Evolutionary conservation across 2,329 filamentous ascomycete genomes (phyloP), one percentile per base, ranked within the genome.

Genomic region (Geosmithia morbida): DNA sequence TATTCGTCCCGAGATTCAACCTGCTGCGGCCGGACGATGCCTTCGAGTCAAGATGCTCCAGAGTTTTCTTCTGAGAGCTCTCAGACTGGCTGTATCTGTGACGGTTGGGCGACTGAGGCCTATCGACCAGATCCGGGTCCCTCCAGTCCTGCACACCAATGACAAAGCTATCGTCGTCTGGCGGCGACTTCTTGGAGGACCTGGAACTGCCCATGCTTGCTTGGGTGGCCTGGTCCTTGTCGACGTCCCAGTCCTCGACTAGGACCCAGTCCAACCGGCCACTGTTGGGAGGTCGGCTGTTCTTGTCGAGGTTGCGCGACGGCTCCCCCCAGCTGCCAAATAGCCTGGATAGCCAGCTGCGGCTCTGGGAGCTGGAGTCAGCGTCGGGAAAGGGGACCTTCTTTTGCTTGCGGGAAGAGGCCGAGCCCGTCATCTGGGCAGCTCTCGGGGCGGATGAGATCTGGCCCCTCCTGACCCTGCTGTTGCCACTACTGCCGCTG

Each of bases 81-180:
- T 33, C 43, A 3, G 43, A 16, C 13, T 43, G 18, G 4, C 41
- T 20, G 40, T 4, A 18, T 13, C 19, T 14, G 10, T 30, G 43
- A 29, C 43, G 14, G 7, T 7, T 13, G 20, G 18, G 37, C 19
- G 17, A 22, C 20, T 20, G 41, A 11, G 18, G 41, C 41, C 14
- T 43, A 10, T 58, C 55, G 19, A 58, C 52, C 45, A 58, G 49
- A 26, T 87, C 85, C 6, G 85, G 83, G 59, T 92, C 86, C 53
- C 85, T 76, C 86, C 86, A 90, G 59, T 92, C 86, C 53, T 92
- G 84, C 13, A 88, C 79, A n/a, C 85, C 86, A 55, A 90, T 89
- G 43, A 85, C 74, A 59, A 89, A 90, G 48, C 74, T 77, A 59
- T 87, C 68, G 62, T 49, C 37, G 11, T 46, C 37, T 16, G 49